Evolutionary conservation across 2,329 filamentous ascomycete species (phyloP).

Genomic region (Fusarium subglutinans): DNA sequence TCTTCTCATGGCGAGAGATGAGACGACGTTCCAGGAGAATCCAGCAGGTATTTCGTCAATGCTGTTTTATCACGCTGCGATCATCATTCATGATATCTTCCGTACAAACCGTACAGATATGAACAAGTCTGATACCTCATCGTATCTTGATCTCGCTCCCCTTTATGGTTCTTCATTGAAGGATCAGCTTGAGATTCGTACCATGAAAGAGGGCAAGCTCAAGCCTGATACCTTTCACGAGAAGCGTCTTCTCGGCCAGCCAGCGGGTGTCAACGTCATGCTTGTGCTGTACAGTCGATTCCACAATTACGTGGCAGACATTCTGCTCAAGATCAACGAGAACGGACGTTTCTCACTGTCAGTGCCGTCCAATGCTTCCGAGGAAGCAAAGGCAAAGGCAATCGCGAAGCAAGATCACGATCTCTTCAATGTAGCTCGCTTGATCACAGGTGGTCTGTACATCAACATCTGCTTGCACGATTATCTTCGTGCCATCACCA

Average conservation of each 20-base stretch:
- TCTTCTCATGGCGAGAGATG: slow-evolving; percentile 68
- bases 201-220: slow-evolving; percentile 71
- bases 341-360: slow-evolving; percentile 62
- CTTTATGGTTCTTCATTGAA: slow-evolving; percentile 74
- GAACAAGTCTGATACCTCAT: slow-evolving; percentile 73
- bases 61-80: slow-evolving; percentile 78
- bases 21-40: slow-evolving; percentile 65
- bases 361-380: slow-evolving; percentile 3
- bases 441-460: slow-evolving; percentile 62
- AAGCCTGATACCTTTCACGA: slow-evolving; percentile 78
- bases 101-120: slow-evolving; percentile 65
- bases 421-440: slow-evolving; percentile 60
- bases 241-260: slow-evolving; percentile 70
- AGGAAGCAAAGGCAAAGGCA: slow-evolving; percentile 46
- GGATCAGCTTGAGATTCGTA: slow-evolving; percentile 71
- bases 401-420: slow-evolving; percentile 59
- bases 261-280: slow-evolving; percentile 73
- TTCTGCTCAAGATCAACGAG: slow-evolving; percentile 73
- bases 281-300: slow-evolving; percentile 75
- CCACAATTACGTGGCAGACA: slow-evolving; percentile 74
- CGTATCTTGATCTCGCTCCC: slow-evolving; percentile 78
- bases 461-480: slow-evolving; percentile 66
- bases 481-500: slow-evolving; percentile 69
- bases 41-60: slow-evolving; percentile 78
- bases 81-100: slow-evolving; percentile 57